A percentile compares a stretch with the other conserved stretches of the same genome.
Evolutionary conservation across 306 rosid species (phyloP).

Genomic region (cucumber (Cucumis sativus)): Cucumber_9930_V3 NC_026657.2:29285501-29286000

Average conservation of each 20-base stretch:
- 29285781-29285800: not conserved
- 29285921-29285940: slow-evolving; percentile 30
- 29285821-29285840: slow-evolving; percentile 40
- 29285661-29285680: not conserved
- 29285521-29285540: not conserved
- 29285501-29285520: not conserved
- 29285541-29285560: not conserved
- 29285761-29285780: not conserved
- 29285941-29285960: slow-evolving; percentile 21
- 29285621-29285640: not conserved
- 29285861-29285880: slow-evolving; percentile 53
- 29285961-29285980: slow-evolving; percentile 26
- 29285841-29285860: slow-evolving; percentile 23
- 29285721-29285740: not conserved
- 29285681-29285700: slow-evolving; percentile 3
- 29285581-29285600: not conserved
- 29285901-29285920: slow-evolving; percentile 2
- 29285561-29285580: not conserved
- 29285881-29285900: slow-evolving; percentile 32
- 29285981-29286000: slow-evolving; percentile 53
- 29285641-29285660: not conserved
- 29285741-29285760: not conserved
- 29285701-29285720: not conserved
- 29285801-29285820: not conserved
- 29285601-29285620: too few species aligned